Base-by-base conservation (phyloP, 177 flowering plant species). In the Vitis hybrid region DNA sequence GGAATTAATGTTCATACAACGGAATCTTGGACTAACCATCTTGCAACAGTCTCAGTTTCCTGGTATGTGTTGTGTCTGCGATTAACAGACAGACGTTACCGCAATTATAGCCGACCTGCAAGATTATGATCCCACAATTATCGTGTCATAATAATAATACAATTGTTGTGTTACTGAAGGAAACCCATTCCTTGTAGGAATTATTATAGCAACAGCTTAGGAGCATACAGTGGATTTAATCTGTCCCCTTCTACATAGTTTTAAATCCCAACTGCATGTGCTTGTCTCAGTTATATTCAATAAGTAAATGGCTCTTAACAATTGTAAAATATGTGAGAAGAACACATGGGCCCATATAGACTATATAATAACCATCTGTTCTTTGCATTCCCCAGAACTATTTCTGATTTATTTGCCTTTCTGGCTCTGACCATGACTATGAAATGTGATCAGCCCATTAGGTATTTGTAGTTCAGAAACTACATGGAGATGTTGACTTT, bases 61-160 rank as follows among this genome's bases (percentile, higher is more conserved):
- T 18, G 67, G 66, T 66, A 54, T 77, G 73, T 76, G 78, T 12
- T 69, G 68, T 80, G 86, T 78, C 80, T 70, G 51, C 60, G 73
- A 77, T 71, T 54, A 53, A 64, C 55, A 80, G 84, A 80, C 82
- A 84, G 4, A 53, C 11, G 50, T 78, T 75, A 28, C 80, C 79
- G 72, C 78, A 72, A 82, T 75, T 66, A 80, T 72, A 62, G 80
- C 81, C 67, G 80, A 66, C 62, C 73, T 71, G 77, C 74, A 66
- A 74, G 78, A 73, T 76, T 73, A 64, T 75, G 74, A 76, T 70
- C 79, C 70, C 77, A 47, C 62, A 78, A 74, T 74, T 73, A 75
- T 75, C 49, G 19, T 69, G 38, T 17, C 31, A 61, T 28, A 8
- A 38, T 38, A 38, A 44, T 24, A n/a, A 11, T 60, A 18, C 65